Evolutionary conservation across 352 stramenopile species (phyloP), one percentile per base, ranked within the genome.

Genomic region (Pythium phragmitis): DNA sequence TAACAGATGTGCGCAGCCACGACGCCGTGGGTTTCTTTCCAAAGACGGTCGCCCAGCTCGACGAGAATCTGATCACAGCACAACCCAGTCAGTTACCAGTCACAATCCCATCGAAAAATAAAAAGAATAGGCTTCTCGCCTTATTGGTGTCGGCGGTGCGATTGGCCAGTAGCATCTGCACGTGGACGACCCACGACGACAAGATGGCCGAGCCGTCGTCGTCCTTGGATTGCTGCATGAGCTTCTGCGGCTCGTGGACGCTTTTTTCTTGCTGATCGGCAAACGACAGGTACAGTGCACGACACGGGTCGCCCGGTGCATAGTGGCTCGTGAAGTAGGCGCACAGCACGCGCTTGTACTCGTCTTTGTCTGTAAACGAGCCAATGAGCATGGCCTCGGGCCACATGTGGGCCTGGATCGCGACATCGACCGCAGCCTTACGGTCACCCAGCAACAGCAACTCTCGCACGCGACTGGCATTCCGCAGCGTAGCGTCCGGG

Each of bases 311-410:
- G 3, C 85, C 85, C 21, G 77, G 72, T 1, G 82, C 69, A 60
- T 94, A 96, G 37, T 91, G 82, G 36, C 74, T 79, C n/a, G 88
- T 82, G 62, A 96, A 72, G 51, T 91, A 96, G 21, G 75, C 73
- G 19, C 79, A 77, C 42, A 96, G 48, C 2, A 94, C 88, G 36
- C 82, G 81, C 72, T 84, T 92, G 73, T 94, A 96, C 61, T 92
- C 80, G 43, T 93, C 85, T 28, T 91, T 91, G 64, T 89, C 85
- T 1, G 85, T 92, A 65, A 92, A 92, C 7, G 84, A 93, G 30
- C 80, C 85, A 46, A 96, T 90, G 2, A 96, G 71, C 76, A 96
- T 93, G 2, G 87, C 87, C 68, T 96, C 84, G 0, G 87, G 80
- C 87, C 87, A 96, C 81, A 96, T 89, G 39, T 94, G 80, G 12